Percentiles rank a stretch among this genome's conserved stretches.
Evolutionary conservation across 2,329 filamentous ascomycete genomes (phyloP).

Genomic region (Rutstroemia sp.): DNA sequence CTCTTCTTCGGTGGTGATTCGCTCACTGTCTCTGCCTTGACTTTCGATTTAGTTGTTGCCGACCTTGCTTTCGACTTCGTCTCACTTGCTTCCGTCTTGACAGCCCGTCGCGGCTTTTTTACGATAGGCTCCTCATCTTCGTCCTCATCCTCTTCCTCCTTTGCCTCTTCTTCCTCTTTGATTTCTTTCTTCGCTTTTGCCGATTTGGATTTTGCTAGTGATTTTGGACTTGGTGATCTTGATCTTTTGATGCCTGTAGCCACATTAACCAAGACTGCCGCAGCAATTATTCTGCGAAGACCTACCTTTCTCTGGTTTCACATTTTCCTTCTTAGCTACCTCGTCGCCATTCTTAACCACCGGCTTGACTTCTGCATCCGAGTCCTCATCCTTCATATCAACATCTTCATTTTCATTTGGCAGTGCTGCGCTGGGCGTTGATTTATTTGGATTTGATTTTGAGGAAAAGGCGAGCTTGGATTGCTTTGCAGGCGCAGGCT

Average conservation of each 20-base stretch:
- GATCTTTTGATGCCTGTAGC: slow-evolving; percentile 21
- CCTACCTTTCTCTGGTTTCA: not conserved
- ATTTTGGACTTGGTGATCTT: slow-evolving; percentile 17
- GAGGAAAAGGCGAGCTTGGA: slow-evolving; percentile 71
- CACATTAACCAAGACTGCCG: slow-evolving; percentile 4
- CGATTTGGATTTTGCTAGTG: slow-evolving; percentile 15
- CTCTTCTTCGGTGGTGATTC: slow-evolving; percentile 13
- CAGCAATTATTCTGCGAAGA: not conserved
- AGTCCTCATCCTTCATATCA: slow-evolving; percentile 24
- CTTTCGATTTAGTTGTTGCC: slow-evolving; percentile 5
- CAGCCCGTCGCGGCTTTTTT: slow-evolving; percentile 35
- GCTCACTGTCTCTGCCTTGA: slow-evolving; percentile 10
- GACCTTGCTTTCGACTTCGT: slow-evolving; percentile 3
- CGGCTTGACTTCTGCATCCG: slow-evolving; percentile 20
- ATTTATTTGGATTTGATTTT: slow-evolving; percentile 35
- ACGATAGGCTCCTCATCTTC: slow-evolving; percentile 19
- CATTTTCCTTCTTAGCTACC: slow-evolving; percentile 16
- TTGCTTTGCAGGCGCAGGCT: slow-evolving; percentile 60
- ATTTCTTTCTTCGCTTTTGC: slow-evolving; percentile 24
- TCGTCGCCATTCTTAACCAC: not conserved
- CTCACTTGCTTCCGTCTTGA: slow-evolving; percentile 37
- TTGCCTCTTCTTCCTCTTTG: slow-evolving; percentile 34
- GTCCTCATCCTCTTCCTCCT: slow-evolving; percentile 45
- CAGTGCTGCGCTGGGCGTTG: slow-evolving; percentile 21
- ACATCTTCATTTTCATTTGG: slow-evolving; percentile 21